Base-by-base conservation (phyloP, 1,139 yeast genomes). In the Scheffersomyces stambukii region DNA sequence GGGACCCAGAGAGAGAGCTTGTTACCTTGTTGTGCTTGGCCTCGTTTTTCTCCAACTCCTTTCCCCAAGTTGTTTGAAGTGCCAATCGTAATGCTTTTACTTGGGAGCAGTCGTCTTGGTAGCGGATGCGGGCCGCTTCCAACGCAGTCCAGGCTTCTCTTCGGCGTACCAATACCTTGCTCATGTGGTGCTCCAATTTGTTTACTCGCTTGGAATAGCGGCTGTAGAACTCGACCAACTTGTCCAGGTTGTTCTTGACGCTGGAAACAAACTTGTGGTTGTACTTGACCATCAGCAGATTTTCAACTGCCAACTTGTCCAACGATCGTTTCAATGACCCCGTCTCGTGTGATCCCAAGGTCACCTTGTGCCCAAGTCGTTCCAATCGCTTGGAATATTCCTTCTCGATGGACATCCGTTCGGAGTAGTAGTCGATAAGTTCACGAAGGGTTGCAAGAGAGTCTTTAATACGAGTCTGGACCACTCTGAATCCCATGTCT, bases 41-140 rank as follows among this genome's bases (percentile, higher is more conserved):
- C 40, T 81, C 74, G 46, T 79, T 69, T 41, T 72, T 76, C 38
- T 83, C 88, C 21, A 77, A 68, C 48, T 86, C 95, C 37, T 75
- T 77, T 8, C 93, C 93, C 64, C 91, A 78, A 19, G 91, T 69
- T 10, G 89, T 68, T 41, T 81, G 81, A 40, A 78, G 75, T 46
- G 80, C 77, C 11, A 86, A 77, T 26, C 67, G 61, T 31, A 67
- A 65, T 2, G 81, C 70, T 41, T 78, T 78, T 33, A 81, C 60
- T 42, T 70, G 76, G 23, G 68, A 59, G 49, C 82, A 77, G 29
- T 75, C 84, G 8, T 60, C 57, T 39, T 77, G 77, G 53, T 73
- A 85, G 38, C 68, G 68, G 24, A 62, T 61, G 35, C 80, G 70
- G 64, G 56, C 24, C 67, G 76, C 28, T 40, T 65, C 44, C 48